Base-by-base conservation (phyloP, 176 grass and related monocot species). In the Bothriochloa decipiens region DNA sequence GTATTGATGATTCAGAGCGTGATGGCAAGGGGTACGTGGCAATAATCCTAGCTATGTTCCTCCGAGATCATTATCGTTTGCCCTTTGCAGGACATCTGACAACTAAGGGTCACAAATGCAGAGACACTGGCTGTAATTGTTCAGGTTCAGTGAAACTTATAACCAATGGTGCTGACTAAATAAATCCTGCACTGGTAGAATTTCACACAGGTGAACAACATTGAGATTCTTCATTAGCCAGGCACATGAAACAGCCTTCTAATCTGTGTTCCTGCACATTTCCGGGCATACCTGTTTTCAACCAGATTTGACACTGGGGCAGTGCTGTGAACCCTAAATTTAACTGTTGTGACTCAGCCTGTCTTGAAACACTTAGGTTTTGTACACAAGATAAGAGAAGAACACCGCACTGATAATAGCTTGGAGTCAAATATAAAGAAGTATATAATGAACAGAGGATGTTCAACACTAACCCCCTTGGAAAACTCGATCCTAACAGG, bases 401-500 rank as follows among this genome's bases (percentile, higher is more conserved):
- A 53, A 79, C 39, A 75, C 23, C 23, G 26, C 49, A 58, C 32
- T 17, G 55, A 50, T 61, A 46, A 73, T 74, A 55, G 33, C 65
- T 65, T 78, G 11, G 50, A 88, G 78, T 57, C 74, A 75, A 74
- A 75, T 68, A n/a, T 39, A 76, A 80, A 76, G 43, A 64, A 70
- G 68, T 55, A 77, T 25, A 55, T 76, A 72, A 81, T 46, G 68
- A 49, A 88, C 78, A 80, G 40, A 86, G 83, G 75, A 87, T 85
- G 60, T 65, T 95, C 86, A 89, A 86, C 65, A 98, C 96, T 95
- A 94, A 95, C 96, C 96, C 96, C 96, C 91, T 98, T 95, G 80
- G 93, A 90, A 94, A 95, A 98, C 81, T 98, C 93, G 80, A 98
- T 93, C 85, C 91, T 98, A 95, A 98, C 43, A 64, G 89, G 74